Evolutionary conservation across 768 basidiomycete species (phyloP).

Genomic region (Panaeolus papilionaceus): DNA sequence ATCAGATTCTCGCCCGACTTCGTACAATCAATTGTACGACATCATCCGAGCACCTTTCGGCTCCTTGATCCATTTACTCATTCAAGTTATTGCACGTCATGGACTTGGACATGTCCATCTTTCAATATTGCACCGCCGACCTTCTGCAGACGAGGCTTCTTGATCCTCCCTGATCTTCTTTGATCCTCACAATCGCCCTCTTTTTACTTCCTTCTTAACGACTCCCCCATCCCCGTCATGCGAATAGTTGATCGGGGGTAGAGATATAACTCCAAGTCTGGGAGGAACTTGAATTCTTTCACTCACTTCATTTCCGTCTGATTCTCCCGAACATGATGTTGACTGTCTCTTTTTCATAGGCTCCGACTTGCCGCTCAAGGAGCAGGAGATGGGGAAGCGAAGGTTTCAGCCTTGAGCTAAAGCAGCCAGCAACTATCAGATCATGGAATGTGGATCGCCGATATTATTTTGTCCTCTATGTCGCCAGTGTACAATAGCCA

Average conservation of each 20-base stretch:
- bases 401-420: background rate
- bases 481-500: background rate
- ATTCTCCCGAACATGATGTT: conserved; percentile 3
- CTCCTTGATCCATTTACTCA: conserved; percentile 6
- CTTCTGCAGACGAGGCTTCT: conserved; percentile 1
- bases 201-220: conserved; percentile 7
- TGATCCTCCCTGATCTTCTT: conserved; percentile 14
- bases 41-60: conserved; percentile 8
- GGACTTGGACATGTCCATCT: background rate
- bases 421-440: background rate
- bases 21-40: conserved; percentile 9
- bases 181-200: conserved; percentile 13
- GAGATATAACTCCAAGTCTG: background rate
- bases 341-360: conserved; percentile 1
- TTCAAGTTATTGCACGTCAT: conserved; percentile 12
- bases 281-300: background rate
- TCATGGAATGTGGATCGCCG: background rate
- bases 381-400: background rate
- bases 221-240: conserved; percentile 3
- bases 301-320: conserved; percentile 7
- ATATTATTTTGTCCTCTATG: background rate
- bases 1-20: background rate
- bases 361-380: conserved; percentile 12
- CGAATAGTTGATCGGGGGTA: background rate
- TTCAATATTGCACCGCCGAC: background rate